Percentiles rank a stretch among this genome's conserved stretches.
Evolutionary conservation across 805 yeast genomes (phyloP).

Genomic region (Saccharomycopsis selenospora): DNA sequence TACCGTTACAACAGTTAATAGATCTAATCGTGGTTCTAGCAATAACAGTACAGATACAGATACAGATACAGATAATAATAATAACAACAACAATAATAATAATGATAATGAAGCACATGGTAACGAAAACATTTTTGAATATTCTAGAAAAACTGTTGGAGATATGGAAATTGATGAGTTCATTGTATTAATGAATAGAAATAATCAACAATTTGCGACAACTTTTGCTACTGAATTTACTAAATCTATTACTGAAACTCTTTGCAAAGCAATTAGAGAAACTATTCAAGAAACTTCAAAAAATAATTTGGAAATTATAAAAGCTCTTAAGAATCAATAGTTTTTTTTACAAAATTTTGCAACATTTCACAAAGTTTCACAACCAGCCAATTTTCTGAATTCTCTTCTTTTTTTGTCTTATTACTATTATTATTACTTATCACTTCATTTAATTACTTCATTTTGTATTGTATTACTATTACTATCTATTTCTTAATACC

Average conservation of each 20-base stretch:
- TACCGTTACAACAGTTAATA: neutral
- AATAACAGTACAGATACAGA: too few relatives aligned
- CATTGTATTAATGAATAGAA: conserved; percentile 13
- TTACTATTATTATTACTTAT: too few relatives aligned
- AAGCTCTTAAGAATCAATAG: conserved; percentile 11
- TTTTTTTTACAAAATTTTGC: too few relatives aligned
- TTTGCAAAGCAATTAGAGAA: conserved; percentile 17
- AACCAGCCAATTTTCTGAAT: too few relatives aligned
- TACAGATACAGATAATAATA: too few relatives aligned
- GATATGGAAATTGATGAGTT: conserved; percentile 18
- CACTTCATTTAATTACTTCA: too few relatives aligned
- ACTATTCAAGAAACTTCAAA: conserved; percentile 20
- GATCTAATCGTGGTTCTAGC: neutral
- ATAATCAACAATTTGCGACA: conserved; percentile 19
- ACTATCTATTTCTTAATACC: too few relatives aligned
- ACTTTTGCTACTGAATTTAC: conserved; percentile 20
- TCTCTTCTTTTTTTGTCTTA: too few relatives aligned
- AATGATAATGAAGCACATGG: neutral
- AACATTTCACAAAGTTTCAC: too few relatives aligned
- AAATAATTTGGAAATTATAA: conserved; percentile 19
- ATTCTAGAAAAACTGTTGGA: conserved; percentile 6
- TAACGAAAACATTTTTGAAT: neutral
- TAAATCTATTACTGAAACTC: conserved; percentile 14
- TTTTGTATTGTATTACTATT: too few relatives aligned
- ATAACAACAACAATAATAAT: neutral